phyloP scores from a whole-genome alignment of 163 green algal genomes.

The Chloroidium sp. region DNA sequence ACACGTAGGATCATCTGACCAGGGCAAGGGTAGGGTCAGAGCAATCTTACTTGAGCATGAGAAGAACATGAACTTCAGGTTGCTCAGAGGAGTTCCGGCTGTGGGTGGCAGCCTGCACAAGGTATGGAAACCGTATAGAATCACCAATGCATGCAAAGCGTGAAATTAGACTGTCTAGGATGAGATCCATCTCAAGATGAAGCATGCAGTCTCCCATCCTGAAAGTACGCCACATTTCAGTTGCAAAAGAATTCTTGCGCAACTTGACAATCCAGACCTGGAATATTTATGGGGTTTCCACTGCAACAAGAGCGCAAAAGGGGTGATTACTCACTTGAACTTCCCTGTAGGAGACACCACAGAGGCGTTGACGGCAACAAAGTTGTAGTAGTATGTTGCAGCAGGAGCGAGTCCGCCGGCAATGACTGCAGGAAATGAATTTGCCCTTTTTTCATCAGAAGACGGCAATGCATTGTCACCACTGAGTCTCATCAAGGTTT shows the following conservation, averaged over 20 bases:
- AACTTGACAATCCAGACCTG: background rate
- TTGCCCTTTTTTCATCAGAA: background rate
- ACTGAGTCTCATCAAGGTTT: background rate
- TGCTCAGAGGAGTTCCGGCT: background rate
- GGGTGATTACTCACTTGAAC: conserved; percentile 2
- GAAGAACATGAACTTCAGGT: background rate
- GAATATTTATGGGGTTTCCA: no score
- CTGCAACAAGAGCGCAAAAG: no score
- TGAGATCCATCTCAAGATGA: no score
- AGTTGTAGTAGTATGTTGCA: conserved; percentile 3
- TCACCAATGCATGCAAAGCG: background rate
- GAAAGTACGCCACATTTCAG: background rate
- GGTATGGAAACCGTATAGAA: background rate
- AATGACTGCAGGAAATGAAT: background rate
- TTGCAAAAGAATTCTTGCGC: background rate
- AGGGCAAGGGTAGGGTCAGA: background rate
- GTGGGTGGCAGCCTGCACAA: background rate
- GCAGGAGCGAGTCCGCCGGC: background rate
- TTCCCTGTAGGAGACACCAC: conserved; percentile 3
- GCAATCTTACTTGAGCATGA: background rate
- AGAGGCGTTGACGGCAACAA: background rate
- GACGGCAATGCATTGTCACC: background rate
- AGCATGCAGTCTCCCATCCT: no score
- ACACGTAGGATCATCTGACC: background rate
- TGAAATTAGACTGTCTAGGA: background rate